Evolutionary conservation across 164 flowering plant species (phyloP), one percentile per base, ranked within the genome.

Genomic region (Euptelea pleiosperma): DNA sequence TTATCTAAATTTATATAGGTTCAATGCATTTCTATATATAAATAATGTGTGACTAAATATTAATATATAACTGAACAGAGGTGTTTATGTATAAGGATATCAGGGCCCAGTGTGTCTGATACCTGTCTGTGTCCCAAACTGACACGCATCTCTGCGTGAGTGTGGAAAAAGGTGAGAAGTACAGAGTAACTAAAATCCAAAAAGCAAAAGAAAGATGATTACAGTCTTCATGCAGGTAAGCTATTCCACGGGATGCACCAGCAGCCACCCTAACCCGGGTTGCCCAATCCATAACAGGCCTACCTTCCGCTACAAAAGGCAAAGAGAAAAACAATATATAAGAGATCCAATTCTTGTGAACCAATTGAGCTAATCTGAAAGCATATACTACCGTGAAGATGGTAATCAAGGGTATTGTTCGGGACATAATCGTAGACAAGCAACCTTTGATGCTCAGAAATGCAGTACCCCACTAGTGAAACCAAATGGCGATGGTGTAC

Each of bases 151-250:
- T n/a, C n/a, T n/a, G n/a, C n/a, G n/a, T n/a, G n/a, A n/a, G n/a
- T n/a, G n/a, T n/a, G n/a, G n/a, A n/a, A n/a, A 42, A 42, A 16
- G 18, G 45, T n/a, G 24, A 6, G 9, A 3, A 42, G 6, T 18
- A 6, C 12, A 51, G 39, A 33, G 15, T n/a, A 18, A 51, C 4
- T 34, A 11, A 33, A 16, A 15, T 12, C 4, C 11, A 9, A 55
- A 55, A n/a, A n/a, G n/a, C 8, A 21, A 40, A 40, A 35, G 31
- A 55, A 43, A 45, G 33, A 26, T 18, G 68, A 54, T 83, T 73
- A 90, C 97, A 90, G 66, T 90, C 94, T 76, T 90, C 97, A 79
- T 90, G 92, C 16, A 90, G 86, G 71, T 90, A 90, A 50, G 91
- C 85, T 60, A 90, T 64, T 70, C 97, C 97, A 60, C 86, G 92